Base-by-base conservation (phyloP, 2,329 filamentous ascomycete genomes). In the Hymenoscyphus linearis region DNA sequence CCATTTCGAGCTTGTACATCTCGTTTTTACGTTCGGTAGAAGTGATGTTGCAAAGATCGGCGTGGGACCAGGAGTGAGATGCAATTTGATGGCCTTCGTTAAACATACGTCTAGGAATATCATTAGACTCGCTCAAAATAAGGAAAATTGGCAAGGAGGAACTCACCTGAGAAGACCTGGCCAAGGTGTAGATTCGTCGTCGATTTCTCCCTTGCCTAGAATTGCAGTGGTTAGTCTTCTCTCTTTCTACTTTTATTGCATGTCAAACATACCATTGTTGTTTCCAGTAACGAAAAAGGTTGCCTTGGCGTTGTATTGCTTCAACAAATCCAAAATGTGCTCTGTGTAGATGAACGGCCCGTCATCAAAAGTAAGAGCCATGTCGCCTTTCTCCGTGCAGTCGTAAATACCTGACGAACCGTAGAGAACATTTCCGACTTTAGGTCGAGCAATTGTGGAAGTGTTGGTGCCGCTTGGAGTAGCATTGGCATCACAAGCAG, bases 311-410 rank as follows among this genome's bases (percentile, higher is more conserved):
- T 80, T 76, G 69, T 87, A 86, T 52, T 76, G 76, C 62, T 80
- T 78, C 44, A 89, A 78, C 50, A 86, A 75, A 69, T 88, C 82
- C 27, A 89, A 77, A 13, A 89, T 78, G 63, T 85, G 80, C 47
- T 75, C 74, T 0, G 86, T 89, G 72, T 85, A 87, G 31, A 79
- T 74, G 64, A 81, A 82, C 13, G 86, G 86, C 2, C 86, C 86
- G 68, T 89, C 86, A 66, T 89, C 86, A 67, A 83, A 89, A 0
- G 86, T 89, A 60, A 89, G 72, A 18, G 86, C 86, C 67, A 89
- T 79, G 12, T 82, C 83, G 58, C 85, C 83, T 2, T 79, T 76
- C n/a, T 76, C 76, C n/a, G 74, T 74, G 65, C 83, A 85, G 64
- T 78, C 74, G 66, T 83, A 84, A 63, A 88, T 83, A 27, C 81